phyloP scores from a whole-genome alignment of 1,284 basidiomycete genomes.

The Volvariella volvacea region DNA sequence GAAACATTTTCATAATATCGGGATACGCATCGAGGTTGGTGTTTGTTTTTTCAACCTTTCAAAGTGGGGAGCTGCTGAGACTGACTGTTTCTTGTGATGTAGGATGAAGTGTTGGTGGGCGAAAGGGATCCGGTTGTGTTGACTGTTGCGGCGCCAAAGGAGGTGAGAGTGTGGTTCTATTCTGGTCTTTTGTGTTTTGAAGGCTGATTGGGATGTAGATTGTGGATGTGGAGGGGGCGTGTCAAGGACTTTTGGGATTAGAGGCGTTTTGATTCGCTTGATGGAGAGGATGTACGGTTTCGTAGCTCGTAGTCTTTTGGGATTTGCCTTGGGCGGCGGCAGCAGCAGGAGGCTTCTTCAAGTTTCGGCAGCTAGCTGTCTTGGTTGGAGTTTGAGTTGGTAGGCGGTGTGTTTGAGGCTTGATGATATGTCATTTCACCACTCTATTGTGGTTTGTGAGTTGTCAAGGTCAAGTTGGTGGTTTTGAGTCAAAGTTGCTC shows the following conservation, averaged over 20 bases:
- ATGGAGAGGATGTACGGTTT: no score
- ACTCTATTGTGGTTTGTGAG: no score
- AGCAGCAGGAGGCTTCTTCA: no score
- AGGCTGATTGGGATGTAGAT: conserved; percentile 35
- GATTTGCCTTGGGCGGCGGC: no score
- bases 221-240: conserved; percentile 81
- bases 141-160: conserved; percentile 80
- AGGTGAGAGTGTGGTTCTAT: conserved; percentile 45
- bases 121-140: conserved; percentile 64
- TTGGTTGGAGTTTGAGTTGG: no score
- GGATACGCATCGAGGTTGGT: conserved; percentile 80
- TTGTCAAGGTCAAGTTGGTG: no score
- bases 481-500: no score
- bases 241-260: conserved; percentile 71
- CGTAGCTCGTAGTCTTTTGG: no score
- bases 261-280: conserved; percentile 54
- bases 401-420: no score
- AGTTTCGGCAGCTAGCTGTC: no score
- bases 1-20: conserved; percentile 81
- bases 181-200: conserved; percentile 3
- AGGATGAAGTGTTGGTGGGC: conserved; percentile 84
- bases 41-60: conserved; percentile 1
- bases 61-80: no score
- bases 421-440: no score
- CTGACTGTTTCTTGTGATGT: conserved; percentile 11